These are phyloP conservation scores for Conticribra weissflogii DNA, from an alignment of 108 stramenopile genomes.

Conservation along the genomic window DNA sequence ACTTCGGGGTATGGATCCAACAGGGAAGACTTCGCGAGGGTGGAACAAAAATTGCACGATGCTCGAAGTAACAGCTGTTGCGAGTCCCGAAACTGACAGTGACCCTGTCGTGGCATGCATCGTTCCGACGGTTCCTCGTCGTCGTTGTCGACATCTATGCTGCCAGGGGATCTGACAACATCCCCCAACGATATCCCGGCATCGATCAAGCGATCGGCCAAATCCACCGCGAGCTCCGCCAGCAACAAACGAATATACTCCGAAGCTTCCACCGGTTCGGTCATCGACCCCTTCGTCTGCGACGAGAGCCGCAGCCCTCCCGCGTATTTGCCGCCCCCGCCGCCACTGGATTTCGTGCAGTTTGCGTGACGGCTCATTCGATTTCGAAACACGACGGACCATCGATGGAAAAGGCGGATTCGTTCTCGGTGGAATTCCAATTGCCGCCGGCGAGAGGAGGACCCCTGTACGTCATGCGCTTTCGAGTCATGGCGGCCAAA, in stretches of 20 bases:
- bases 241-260: conserved; percentile 47
- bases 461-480: background rate
- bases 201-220: conserved; percentile 17
- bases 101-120: background rate
- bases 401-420: conserved; percentile 12
- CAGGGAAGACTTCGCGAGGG: conserved; percentile 26
- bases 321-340: no score
- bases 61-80: conserved; percentile 13
- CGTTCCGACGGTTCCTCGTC: background rate
- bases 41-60: conserved; percentile 28
- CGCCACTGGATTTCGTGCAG: conserved; percentile 8
- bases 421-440: background rate
- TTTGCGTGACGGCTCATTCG: conserved; percentile 22
- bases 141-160: background rate
- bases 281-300: conserved; percentile 2
- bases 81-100: background rate
- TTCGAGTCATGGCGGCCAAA: background rate
- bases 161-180: background rate
- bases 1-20: conserved; percentile 40
- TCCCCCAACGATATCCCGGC: no score
- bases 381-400: conserved; percentile 18
- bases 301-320: no score
- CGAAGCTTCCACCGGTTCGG: conserved; percentile 24
- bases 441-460: background rate
- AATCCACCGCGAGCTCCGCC: conserved; percentile 36